A percentile compares a stretch with the other conserved stretches of the same genome.
Evolutionary conservation across 768 basidiomycete species (phyloP).

Genomic region (Mycena alexandri): DNA sequence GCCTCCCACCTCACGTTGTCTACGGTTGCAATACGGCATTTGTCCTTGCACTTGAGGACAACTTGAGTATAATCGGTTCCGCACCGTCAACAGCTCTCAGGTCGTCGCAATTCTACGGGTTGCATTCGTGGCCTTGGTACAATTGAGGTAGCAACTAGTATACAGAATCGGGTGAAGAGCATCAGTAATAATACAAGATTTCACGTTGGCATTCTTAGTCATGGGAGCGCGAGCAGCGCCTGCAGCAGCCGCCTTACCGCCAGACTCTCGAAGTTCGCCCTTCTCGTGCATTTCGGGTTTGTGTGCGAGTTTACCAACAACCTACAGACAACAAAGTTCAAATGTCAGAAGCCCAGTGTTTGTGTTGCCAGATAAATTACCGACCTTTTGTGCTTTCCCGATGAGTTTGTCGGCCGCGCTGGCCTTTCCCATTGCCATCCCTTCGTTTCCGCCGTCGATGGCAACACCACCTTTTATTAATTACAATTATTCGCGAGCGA

Average conservation of each 20-base stretch:
- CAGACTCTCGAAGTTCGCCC: slow-evolving; percentile 67
- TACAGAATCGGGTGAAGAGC: neutral
- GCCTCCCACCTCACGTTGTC: no score
- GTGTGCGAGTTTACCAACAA: slow-evolving; percentile 60
- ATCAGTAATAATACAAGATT: slow-evolving; percentile 15
- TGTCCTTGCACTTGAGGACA: no score
- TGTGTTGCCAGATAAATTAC: neutral
- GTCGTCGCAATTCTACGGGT: no score
- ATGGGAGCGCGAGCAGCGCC: slow-evolving; percentile 57
- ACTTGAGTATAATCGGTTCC: no score
- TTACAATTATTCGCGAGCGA: neutral
- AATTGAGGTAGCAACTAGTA: neutral
- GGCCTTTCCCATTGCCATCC: slow-evolving; percentile 54
- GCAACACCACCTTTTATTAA: slow-evolving; percentile 50
- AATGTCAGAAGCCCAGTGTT: neutral
- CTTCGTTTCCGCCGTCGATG: slow-evolving; percentile 45
- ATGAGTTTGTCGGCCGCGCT: slow-evolving; percentile 64
- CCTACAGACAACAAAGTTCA: slow-evolving; percentile 45
- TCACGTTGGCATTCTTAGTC: slow-evolving; percentile 46
- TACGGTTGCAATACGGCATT: no score
- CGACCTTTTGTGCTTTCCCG: slow-evolving; percentile 71
- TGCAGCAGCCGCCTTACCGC: slow-evolving; percentile 60
- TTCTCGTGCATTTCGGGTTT: slow-evolving; percentile 67
- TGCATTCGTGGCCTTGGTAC: neutral
- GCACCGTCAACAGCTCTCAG: no score